Evolutionary conservation across 768 basidiomycete species (phyloP).

Genomic region (Tubosaeta sp.): DNA sequence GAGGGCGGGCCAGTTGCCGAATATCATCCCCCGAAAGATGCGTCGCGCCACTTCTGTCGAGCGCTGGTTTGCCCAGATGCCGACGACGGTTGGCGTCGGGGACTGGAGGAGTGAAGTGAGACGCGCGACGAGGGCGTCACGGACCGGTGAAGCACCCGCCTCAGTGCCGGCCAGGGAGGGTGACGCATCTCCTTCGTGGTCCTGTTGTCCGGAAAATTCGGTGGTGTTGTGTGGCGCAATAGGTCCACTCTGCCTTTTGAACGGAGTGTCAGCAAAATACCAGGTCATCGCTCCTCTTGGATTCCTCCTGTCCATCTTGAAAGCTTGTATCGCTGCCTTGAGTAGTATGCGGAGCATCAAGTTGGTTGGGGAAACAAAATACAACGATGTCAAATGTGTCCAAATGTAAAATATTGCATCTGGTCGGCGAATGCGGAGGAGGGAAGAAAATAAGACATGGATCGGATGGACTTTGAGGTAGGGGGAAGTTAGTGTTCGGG

Average conservation of each 20-base stretch:
- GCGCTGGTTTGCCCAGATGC: constrained; percentile 42
- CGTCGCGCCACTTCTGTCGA: constrained; percentile 47
- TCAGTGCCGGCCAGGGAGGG: background rate
- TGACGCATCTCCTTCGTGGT: background rate
- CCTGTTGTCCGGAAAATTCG: background rate
- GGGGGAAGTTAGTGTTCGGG: background rate
- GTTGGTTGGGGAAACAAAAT: constrained; percentile 51
- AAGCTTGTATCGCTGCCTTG: constrained; percentile 52
- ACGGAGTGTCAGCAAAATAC: constrained; percentile 22
- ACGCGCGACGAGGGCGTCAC: constrained; percentile 2
- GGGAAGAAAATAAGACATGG: constrained; percentile 44
- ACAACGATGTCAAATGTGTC: constrained; percentile 60
- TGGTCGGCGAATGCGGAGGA: constrained; percentile 52
- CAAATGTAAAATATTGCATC: constrained; percentile 64
- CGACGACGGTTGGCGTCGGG: constrained; percentile 30
- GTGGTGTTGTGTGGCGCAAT: constrained; percentile 2
- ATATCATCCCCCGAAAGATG: constrained; percentile 52
- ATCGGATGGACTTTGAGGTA: constrained; percentile 27
- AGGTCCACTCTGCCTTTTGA: constrained; percentile 14
- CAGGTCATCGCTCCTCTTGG: constrained; percentile 43
- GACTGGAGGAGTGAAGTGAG: constrained; percentile 14
- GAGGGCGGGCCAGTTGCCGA: constrained; percentile 53
- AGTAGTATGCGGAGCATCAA: constrained; percentile 58
- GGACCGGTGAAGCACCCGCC: background rate
- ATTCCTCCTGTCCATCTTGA: constrained; percentile 48